phyloP scores from a whole-genome alignment of 2,329 filamentous ascomycete genomes.

The Colletotrichum spinosum region DNA sequence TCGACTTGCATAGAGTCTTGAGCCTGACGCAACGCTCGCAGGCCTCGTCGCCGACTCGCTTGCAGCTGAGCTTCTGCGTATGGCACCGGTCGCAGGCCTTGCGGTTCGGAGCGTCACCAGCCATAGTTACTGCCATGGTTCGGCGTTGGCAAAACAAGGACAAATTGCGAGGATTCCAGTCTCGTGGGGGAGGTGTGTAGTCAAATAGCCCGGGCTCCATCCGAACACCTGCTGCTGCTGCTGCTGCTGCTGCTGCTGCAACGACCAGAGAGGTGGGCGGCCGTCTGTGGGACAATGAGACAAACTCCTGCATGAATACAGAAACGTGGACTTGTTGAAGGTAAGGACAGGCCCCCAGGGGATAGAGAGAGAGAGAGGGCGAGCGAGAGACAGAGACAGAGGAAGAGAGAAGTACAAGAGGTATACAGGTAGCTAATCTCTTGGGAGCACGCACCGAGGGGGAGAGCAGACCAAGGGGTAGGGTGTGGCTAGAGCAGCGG shows the following conservation, averaged over 20 bases:
- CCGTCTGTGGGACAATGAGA: constrained; percentile 28
- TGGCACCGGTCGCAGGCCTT: constrained; percentile 62
- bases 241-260: background rate
- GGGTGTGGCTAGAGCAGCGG: too few relatives aligned
- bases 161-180: constrained; percentile 37
- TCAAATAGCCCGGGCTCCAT: constrained; percentile 33
- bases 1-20: constrained; percentile 56
- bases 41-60: constrained; percentile 51
- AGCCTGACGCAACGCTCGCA: constrained; percentile 58
- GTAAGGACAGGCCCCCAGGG: constrained; percentile 19
- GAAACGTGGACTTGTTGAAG: constrained; percentile 1
- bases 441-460: too few relatives aligned
- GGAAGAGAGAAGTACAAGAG: background rate
- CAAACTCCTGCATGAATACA: constrained; percentile 22
- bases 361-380: constrained; percentile 3
- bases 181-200: constrained; percentile 35
- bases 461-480: too few relatives aligned
- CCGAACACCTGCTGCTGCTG: constrained; percentile 4
- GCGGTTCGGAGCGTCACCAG: constrained; percentile 52
- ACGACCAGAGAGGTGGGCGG: constrained; percentile 7
- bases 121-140: constrained; percentile 48
- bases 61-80: constrained; percentile 59
- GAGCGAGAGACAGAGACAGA: constrained; percentile 6
- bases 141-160: constrained; percentile 36
- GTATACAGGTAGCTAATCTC: background rate